phyloP scores from a whole-genome alignment of 2,329 filamentous ascomycete genomes.

The Fusarium piperis region DNA sequence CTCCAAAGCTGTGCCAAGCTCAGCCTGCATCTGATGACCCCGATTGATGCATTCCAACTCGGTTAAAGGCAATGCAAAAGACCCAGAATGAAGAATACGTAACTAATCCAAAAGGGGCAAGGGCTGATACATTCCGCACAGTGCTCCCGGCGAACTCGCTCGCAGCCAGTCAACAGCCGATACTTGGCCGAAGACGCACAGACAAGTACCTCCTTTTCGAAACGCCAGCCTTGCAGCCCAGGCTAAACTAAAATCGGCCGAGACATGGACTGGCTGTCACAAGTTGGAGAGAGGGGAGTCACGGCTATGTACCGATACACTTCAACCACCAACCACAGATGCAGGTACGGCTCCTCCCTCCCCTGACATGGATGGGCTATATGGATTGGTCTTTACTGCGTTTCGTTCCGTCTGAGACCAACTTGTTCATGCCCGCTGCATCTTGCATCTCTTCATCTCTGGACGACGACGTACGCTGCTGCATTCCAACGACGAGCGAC shows the following conservation, averaged over 20 bases:
- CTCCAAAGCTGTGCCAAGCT: not conserved
- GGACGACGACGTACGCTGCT: constrained; percentile 6
- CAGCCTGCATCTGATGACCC: constrained; percentile 20
- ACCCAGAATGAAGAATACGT: not conserved
- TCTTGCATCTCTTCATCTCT: not conserved
- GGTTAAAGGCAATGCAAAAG: constrained; percentile 24
- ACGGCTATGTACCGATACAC: constrained; percentile 19
- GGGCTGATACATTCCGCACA: not conserved
- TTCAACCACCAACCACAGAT: constrained; percentile 41
- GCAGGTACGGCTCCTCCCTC: constrained; percentile 39
- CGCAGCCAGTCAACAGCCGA: not conserved
- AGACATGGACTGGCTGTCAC: constrained; percentile 21
- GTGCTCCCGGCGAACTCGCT: constrained; percentile 11
- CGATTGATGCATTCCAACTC: constrained; percentile 13
- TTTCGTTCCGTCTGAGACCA: constrained; percentile 22
- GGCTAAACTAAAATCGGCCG: not conserved
- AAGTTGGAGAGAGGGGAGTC: constrained; percentile 22
- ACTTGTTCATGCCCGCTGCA: constrained; percentile 17
- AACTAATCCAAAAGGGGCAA: constrained; percentile 6
- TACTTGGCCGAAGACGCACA: constrained; percentile 16
- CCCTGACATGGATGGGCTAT: constrained; percentile 41
- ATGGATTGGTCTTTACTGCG: constrained; percentile 7
- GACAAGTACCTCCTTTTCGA: not conserved
- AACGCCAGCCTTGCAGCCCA: constrained; percentile 4
- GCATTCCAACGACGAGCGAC: not conserved